Percentiles rank a stretch among this genome's conserved stretches.
These are phyloP conservation scores for Tulasnella calospora DNA, from an alignment of 768 basidiomycete genomes.

Conservation along the genomic window DNA sequence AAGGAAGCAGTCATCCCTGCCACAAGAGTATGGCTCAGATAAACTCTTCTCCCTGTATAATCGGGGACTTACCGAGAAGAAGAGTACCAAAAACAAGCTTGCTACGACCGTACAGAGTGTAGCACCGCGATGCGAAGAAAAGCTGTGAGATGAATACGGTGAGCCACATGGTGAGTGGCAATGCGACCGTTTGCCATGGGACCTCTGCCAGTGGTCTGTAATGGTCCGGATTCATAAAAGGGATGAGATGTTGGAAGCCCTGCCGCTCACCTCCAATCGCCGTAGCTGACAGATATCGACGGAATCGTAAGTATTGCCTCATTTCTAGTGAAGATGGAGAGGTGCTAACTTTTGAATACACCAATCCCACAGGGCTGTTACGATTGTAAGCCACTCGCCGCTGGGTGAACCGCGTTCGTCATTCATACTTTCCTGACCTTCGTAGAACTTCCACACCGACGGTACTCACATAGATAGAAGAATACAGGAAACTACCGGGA, in stretches of 20 bases:
- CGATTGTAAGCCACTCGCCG: not conserved
- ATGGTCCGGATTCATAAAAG: not conserved
- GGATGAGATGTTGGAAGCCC: not conserved
- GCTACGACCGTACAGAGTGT: not conserved
- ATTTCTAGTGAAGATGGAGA: not conserved
- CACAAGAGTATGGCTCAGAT: not conserved
- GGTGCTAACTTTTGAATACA: not conserved
- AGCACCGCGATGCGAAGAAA: slow-evolving; percentile 15
- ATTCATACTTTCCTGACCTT: not conserved
- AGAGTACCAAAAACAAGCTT: not conserved
- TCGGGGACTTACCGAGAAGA: not conserved
- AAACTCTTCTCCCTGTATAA: not conserved
- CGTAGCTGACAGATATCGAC: not conserved
- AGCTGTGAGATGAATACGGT: not conserved
- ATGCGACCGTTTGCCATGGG: not conserved
- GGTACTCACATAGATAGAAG: not conserved
- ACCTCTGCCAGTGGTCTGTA: not conserved
- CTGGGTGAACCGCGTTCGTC: not conserved
- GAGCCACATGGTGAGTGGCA: not conserved
- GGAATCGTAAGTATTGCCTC: not conserved
- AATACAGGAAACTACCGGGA: not conserved
- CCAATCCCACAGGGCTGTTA: not conserved
- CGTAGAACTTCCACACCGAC: not conserved
- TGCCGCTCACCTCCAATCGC: not conserved
- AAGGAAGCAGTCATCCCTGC: not conserved